Evolutionary conservation across 768 basidiomycete genomes (phyloP), one percentile per base, ranked within the genome.

Genomic region (Kwoniella botswanensis): DNA sequence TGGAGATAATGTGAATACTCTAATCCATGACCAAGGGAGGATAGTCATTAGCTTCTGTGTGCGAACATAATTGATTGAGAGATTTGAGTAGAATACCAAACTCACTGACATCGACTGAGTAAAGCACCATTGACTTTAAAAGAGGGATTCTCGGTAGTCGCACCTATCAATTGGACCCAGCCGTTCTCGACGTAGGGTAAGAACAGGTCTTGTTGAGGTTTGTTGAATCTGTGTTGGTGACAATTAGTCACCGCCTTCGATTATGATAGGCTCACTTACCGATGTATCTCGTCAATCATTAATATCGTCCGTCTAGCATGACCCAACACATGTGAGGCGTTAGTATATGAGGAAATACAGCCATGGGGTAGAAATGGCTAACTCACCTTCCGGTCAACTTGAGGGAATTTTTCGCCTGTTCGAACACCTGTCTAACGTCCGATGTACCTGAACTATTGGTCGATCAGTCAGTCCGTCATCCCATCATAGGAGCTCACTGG

Each of bases 101-200:
- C 88, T 77, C 73, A 90, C 91, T 91, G 87, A 83, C 92, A 93
- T 55, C 92, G 88, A 78, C 90, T 90, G 41, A 93, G 84, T 35
- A 93, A 85, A 12, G 92, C 89, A 42, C 88, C 86, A 18, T 89
- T 91, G 42, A 93, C 82, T 74, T 91, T 92, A 85, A 94, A 94
- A 0, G 91, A 92, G 0, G 93, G 93, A 72, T 94, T 94, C 82
- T 94, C 93, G 0, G 93, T 94, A 3, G 93, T 94, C 0, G 93
- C 92, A 29, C 92, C 92, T 75, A 93, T 88, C 35, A 93, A 84
- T 88, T 90, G 90, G 26, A 93, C 88, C 71, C 87, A 87, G 1
- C 93, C 93, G 68, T 87, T 89, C 78, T 94, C 93, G 12, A 94
- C 86, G 72, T 88, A 92, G 0, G 93, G 93, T 13, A 94, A 85